Evolutionary conservation across 2,329 filamentous ascomycete species (phyloP), one percentile per base, ranked within the genome.

Genomic region (Alternaria arborescens): DNA sequence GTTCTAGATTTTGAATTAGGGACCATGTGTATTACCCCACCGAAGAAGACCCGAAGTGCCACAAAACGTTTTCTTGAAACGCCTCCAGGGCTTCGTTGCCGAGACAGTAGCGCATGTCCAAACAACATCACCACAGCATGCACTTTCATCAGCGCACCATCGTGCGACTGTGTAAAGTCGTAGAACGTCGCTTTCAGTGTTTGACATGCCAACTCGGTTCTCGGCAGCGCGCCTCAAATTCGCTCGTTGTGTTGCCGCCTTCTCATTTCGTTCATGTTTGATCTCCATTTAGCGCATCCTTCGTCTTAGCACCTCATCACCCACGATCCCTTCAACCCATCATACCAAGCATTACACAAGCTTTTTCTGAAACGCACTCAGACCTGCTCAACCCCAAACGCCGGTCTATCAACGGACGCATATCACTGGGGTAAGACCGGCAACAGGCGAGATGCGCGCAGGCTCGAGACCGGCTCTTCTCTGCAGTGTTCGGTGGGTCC

Each of bases 241-340:
- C 48, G 38, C 28, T 42, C 22, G 43, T 42, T 28, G 46, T 60
- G 53, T 67, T 67, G 47, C 57, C 65, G 65, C 62, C 60, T 61
- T 46, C 44, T 75, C 68, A 77, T 75, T 61, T 74, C 73, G 66
- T 59, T 61, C 66, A 56, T 60, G 74, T 77, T 74, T 77, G 72
- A 76, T 76, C 67, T 67, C 44, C 72, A 55, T 58, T 64, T 70
- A 71, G 71, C 62, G 69, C 52, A 47, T 62, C 52, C 58, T 62
- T 66, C 55, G 64, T 66, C 66, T 60, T 42, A 61, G 54, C 52
- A 58, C 58, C 52, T 61, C 62, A 54, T 60, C 52, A 58, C 46
- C 34, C 41, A 44, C 44, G n/a, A 48, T 42, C 51, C 48, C 36
- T 28, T 50, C 38, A 59, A 43, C 38, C 53, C 58, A 59, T 61